phyloP scores from a whole-genome alignment of 2,329 filamentous ascomycete genomes.

The Fusarium bulbicola region DNA sequence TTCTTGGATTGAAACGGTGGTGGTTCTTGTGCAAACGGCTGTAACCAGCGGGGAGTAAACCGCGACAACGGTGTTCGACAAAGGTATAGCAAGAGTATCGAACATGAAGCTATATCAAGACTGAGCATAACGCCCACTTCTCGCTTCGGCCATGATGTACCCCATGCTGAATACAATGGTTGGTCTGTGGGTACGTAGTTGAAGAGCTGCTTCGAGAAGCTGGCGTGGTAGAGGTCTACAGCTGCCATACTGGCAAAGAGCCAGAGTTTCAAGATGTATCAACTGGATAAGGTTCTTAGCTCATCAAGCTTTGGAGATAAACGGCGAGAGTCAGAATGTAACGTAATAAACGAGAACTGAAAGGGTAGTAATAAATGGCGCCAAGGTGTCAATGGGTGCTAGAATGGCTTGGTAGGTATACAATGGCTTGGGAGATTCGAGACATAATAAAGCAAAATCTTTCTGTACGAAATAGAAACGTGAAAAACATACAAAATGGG shows the following conservation, averaged over 20 bases:
- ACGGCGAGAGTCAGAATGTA: neutral
- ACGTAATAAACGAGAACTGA: neutral
- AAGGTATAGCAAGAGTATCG: constrained; percentile 44
- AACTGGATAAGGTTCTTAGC: constrained; percentile 19
- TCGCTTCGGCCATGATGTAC: neutral
- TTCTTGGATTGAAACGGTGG: constrained; percentile 31
- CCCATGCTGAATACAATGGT: neutral
- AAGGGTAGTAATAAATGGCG: neutral
- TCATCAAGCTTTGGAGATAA: neutral
- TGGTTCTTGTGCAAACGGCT: constrained; percentile 55
- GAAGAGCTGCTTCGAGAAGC: constrained; percentile 24
- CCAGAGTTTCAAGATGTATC: neutral
- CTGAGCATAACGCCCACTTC: constrained; percentile 33
- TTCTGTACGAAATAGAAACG: constrained; percentile 1
- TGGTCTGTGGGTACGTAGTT: neutral
- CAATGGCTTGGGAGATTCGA: neutral
- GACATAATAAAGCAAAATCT: neutral
- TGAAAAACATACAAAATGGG: constrained; percentile 12
- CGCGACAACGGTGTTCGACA: constrained; percentile 39
- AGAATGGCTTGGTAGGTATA: neutral
- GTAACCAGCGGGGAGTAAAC: constrained; percentile 52
- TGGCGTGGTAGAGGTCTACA: constrained; percentile 20
- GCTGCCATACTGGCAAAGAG: constrained; percentile 14
- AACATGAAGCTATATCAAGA: constrained; percentile 41
- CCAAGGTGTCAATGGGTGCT: neutral